Evolutionary conservation across 2,329 filamentous ascomycete genomes (phyloP).

Genomic region (Pseudocercospora fijiensis): DNA sequence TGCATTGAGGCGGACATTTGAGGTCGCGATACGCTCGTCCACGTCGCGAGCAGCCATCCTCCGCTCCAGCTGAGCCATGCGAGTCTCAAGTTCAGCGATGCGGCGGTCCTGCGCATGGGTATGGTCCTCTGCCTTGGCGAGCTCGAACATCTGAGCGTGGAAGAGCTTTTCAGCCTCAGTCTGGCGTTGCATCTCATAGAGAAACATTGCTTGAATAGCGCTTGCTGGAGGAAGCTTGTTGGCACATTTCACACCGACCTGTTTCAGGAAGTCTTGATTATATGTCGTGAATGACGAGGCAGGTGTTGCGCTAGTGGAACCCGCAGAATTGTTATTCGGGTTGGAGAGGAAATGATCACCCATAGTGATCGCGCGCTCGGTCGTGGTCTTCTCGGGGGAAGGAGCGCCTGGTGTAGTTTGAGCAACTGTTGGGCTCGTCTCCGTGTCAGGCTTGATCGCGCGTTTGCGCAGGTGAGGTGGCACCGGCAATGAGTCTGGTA

Average conservation of each 20-base stretch:
- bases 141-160: slow-evolving; percentile 28
- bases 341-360: neutral
- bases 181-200: slow-evolving; percentile 34
- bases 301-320: neutral
- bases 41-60: slow-evolving; percentile 15
- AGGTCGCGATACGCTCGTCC: slow-evolving; percentile 23
- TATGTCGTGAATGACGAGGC: neutral
- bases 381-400: neutral
- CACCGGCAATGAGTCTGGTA: neutral
- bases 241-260: slow-evolving; percentile 25
- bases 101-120: slow-evolving; percentile 12
- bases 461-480: neutral
- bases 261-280: neutral
- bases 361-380: neutral
- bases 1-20: slow-evolving; percentile 13
- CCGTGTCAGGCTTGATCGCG: neutral
- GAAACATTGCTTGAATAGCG: slow-evolving; percentile 31
- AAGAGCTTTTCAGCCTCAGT: slow-evolving; percentile 33
- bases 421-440: neutral
- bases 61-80: slow-evolving; percentile 23
- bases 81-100: slow-evolving; percentile 18
- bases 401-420: neutral
- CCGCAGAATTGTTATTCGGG: neutral
- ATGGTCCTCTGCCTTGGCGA: slow-evolving; percentile 19
- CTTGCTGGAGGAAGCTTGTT: slow-evolving; percentile 30